Evolutionary conservation across 331 rosid species (phyloP).

Genomic region (Erythrophleum ivorense): DNA sequence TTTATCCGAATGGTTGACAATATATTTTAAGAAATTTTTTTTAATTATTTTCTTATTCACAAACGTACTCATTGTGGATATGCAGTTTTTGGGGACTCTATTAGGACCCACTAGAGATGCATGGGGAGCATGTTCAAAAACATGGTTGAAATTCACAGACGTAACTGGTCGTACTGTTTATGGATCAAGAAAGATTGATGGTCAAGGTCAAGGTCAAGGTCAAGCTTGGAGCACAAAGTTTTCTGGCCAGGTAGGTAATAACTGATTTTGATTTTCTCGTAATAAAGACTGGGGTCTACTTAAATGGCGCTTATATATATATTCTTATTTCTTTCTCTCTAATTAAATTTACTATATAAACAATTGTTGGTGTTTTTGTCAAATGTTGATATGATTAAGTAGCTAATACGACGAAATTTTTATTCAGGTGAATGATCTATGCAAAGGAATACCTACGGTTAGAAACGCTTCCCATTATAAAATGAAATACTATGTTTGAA

Average conservation of each 20-base stretch:
- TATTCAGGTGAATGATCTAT: neutral
- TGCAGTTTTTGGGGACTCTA: conserved; percentile 43
- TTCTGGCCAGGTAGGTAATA: neutral
- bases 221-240: conserved; percentile 44
- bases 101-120: conserved; percentile 36
- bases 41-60: no score
- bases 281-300: no score
- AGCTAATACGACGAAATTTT: neutral
- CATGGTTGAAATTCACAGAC: conserved; percentile 22
- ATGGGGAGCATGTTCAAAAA: conserved; percentile 35
- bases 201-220: conserved; percentile 50
- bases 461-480: neutral
- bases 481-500: no score
- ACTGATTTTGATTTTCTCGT: no score
- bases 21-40: neutral
- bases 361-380: neutral
- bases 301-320: no score
- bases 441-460: conserved; percentile 30
- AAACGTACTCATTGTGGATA: neutral
- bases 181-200: conserved; percentile 43
- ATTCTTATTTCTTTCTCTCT: no score
- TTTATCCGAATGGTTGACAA: no score
- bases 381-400: neutral
- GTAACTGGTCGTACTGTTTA: conserved; percentile 24
- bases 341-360: neutral